Percentiles rank a stretch among this genome's conserved stretches.
Evolutionary conservation across 2,329 filamentous ascomycete genomes (phyloP).

Genomic region (Triangularia verruculosa): DNA sequence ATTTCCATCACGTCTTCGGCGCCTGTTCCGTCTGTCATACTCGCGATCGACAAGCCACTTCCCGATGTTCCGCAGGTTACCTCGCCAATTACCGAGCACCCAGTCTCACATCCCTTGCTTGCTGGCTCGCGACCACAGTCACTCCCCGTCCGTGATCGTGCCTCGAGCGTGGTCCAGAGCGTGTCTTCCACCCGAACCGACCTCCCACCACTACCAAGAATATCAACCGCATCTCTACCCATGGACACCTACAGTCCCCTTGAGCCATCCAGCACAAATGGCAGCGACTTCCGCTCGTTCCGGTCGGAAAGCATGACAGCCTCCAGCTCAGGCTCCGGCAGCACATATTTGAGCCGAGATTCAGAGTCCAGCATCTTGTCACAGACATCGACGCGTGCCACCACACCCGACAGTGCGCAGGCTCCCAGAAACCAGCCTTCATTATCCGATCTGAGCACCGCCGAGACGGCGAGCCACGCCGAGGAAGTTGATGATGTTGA

Average conservation of each 20-base stretch:
- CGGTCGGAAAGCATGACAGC: slow-evolving; percentile 69
- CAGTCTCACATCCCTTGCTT: slow-evolving; percentile 32
- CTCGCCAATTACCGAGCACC: slow-evolving; percentile 35
- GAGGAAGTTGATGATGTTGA: slow-evolving; percentile 80
- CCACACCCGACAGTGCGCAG: slow-evolving; percentile 69
- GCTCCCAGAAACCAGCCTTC: slow-evolving; percentile 59
- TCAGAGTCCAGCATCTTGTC: slow-evolving; percentile 80
- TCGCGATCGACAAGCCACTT: slow-evolving; percentile 64
- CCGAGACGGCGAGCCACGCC: slow-evolving; percentile 61
- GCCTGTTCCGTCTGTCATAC: slow-evolving; percentile 34
- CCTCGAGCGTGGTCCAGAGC: slow-evolving; percentile 45
- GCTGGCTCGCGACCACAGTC: slow-evolving; percentile 44
- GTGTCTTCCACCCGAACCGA: slow-evolving; percentile 47
- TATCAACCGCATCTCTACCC: slow-evolving; percentile 50
- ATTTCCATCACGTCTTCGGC: slow-evolving; percentile 32
- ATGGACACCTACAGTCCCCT: slow-evolving; percentile 48
- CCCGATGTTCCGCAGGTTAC: slow-evolving; percentile 61
- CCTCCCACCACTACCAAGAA: slow-evolving; percentile 56
- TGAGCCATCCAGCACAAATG: slow-evolving; percentile 44
- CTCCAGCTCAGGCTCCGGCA: slow-evolving; percentile 74
- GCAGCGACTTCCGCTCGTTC: slow-evolving; percentile 52
- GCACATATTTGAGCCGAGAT: slow-evolving; percentile 74
- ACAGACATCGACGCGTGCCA: slow-evolving; percentile 80
- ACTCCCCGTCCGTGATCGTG: slow-evolving; percentile 38
- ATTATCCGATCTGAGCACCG: slow-evolving; percentile 64